Evolutionary conservation across 2,329 filamentous ascomycete genomes (phyloP), one percentile per base, ranked within the genome.

Genomic region (Balansia obtecta): DNA sequence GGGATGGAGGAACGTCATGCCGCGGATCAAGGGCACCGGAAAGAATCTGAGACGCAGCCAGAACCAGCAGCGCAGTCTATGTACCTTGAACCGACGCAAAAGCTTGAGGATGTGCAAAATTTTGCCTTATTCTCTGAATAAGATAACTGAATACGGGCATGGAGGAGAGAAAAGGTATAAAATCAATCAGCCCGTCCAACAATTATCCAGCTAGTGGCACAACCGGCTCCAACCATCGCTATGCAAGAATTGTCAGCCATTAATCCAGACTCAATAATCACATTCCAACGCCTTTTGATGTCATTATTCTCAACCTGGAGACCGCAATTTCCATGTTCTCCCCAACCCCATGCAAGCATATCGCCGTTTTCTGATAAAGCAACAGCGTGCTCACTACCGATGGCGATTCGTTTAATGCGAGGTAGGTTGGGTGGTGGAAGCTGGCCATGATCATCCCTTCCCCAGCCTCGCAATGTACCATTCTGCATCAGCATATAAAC

Each of bases 321-420:
- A 3, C 93, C 93, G 64, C 93, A 98, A 64, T 98, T 98, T 1
- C 93, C 93, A 68, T 98, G 93, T 67, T 97, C 91, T 2, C 89
- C 90, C 93, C 93, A 98, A 18, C 93, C 93, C 88, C 91, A 97
- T 1, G 87, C 79, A 46, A 94, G 68, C 1, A 95, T 80, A 47
- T 83, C 77, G 1, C 80, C 80, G 18, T 76, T 71, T 10, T 68
- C 68, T 0, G 85, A 81, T 27, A 91, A 66, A 9, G 82, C 87
- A 54, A 97, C 67, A n/a, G 79, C 81, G 65, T 98, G 93, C 66
- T 97, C 93, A 61, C 91, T 96, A 0, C 93, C 93, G 44, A 86
- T 79, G 3, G 86, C 85, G n/a, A 97, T 76, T 22, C 72, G 71
- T 10, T 69, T 67, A 3, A 89, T 60, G 1, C 63, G 61, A 0